A percentile compares a stretch with the other conserved stretches of the same genome.
Evolutionary conservation across 2,329 filamentous ascomycete genomes (phyloP).

Genomic region (Aspergillus unguis): DNA sequence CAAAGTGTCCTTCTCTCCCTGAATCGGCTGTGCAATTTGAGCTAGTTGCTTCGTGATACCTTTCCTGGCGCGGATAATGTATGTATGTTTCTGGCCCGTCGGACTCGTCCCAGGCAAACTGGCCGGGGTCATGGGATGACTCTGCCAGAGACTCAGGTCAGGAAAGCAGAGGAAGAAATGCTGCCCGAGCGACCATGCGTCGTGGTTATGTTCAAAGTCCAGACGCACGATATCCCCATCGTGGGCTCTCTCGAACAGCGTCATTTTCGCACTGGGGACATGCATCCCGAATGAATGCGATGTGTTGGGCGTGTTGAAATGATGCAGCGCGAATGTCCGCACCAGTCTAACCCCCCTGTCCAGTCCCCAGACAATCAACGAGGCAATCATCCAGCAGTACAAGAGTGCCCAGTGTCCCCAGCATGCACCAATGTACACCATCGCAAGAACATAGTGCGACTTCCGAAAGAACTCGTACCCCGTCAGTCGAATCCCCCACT

Average conservation of each 20-base stretch:
- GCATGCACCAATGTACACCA: conserved; percentile 71
- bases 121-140: conserved; percentile 67
- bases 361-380: conserved; percentile 61
- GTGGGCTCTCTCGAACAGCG: conserved; percentile 55
- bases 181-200: conserved; percentile 63
- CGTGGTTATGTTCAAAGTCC: conserved; percentile 61
- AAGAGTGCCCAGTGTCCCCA: conserved; percentile 71
- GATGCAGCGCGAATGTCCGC: conserved; percentile 60
- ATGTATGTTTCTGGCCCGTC: conserved; percentile 22
- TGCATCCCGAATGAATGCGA: conserved; percentile 49
- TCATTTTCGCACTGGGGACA: conserved; percentile 51
- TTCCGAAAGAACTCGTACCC: conserved; percentile 79
- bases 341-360: conserved; percentile 60
- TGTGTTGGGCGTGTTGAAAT: conserved; percentile 40
- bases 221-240: conserved; percentile 63
- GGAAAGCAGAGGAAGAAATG: conserved; percentile 71
- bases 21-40: conserved; percentile 17
- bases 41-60: conserved; percentile 26
- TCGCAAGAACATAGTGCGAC: conserved; percentile 67
- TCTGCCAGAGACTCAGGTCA: conserved; percentile 66
- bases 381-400: conserved; percentile 65
- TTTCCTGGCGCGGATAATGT: conserved; percentile 51
- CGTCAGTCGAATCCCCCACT: conserved; percentile 59
- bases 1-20: conserved; percentile 2
- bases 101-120: conserved; percentile 47